A percentile compares a stretch with the other conserved stretches of the same genome.
phyloP scores from a whole-genome alignment of 1,284 basidiomycete genomes.

The Ganoderma multipileum region DNA sequence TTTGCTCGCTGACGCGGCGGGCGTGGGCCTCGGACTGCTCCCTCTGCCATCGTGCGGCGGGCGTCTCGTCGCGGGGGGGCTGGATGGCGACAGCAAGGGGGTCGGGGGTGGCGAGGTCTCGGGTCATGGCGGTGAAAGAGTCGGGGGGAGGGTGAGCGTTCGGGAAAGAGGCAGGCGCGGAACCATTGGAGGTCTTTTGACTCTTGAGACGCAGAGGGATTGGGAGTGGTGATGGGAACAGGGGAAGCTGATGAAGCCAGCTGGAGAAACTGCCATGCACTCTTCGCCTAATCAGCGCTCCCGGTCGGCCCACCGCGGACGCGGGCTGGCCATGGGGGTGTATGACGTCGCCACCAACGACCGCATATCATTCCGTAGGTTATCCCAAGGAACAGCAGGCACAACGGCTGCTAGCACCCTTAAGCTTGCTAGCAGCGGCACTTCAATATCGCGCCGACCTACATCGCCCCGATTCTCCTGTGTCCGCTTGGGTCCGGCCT shows the following conservation, averaged over 20 bases:
- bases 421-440: too few relatives aligned
- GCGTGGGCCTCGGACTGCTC: conserved; percentile 67
- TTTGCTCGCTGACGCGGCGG: conserved; percentile 63
- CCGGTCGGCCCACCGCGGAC: not conserved
- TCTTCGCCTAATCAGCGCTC: not conserved
- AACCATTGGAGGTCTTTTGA: conserved; percentile 11
- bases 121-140: conserved; percentile 26
- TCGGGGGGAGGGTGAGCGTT: not conserved
- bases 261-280: conserved; percentile 13
- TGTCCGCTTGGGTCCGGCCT: not conserved
- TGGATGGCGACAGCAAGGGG: conserved; percentile 61
- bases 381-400: not conserved
- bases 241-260: conserved; percentile 29
- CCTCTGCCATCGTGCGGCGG: conserved; percentile 55
- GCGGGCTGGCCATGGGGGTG: too few relatives aligned
- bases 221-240: conserved; percentile 30
- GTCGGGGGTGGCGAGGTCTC: conserved; percentile 45
- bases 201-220: conserved; percentile 9
- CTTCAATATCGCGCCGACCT: too few relatives aligned
- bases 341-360: not conserved
- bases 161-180: conserved; percentile 2
- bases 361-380: not conserved
- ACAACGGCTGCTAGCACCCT: too few relatives aligned
- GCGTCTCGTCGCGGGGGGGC: conserved; percentile 66
- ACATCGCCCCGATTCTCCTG: not conserved